Conservation (phyloP, 2,329 filamentous ascomycete species). For the Spiromastix sp. region DNA sequence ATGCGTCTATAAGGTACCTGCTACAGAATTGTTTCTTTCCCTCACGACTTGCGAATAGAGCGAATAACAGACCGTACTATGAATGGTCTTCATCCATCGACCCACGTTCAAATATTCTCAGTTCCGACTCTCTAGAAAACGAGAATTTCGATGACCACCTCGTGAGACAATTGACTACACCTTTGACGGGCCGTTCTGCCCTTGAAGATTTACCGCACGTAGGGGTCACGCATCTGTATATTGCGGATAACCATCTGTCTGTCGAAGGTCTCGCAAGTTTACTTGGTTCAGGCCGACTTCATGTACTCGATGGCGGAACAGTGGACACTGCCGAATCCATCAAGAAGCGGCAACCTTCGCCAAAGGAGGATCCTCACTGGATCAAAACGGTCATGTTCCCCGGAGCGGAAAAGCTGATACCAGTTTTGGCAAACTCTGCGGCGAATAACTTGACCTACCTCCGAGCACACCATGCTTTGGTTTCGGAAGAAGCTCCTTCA, state of each 20-base stretch:
- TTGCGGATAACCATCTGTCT: conserved; percentile 46
- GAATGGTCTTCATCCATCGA: conserved; percentile 14
- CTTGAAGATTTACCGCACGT: conserved; percentile 45
- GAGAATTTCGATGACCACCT: conserved; percentile 45
- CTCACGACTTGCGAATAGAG: not conserved
- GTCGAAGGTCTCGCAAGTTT: conserved; percentile 46
- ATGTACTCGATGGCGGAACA: conserved; percentile 46
- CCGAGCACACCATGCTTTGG: conserved; percentile 44
- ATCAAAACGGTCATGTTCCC: conserved; percentile 27
- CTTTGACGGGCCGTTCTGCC: conserved; percentile 42
- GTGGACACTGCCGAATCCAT: conserved; percentile 19
- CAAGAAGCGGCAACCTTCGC: conserved; percentile 6
- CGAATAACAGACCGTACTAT: conserved; percentile 3
- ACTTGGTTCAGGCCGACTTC: conserved; percentile 40
- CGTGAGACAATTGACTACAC: conserved; percentile 37
- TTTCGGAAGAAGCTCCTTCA: conserved; percentile 36
- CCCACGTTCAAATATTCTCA: conserved; percentile 25
- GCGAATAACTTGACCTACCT: conserved; percentile 42
- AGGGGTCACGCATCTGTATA: conserved; percentile 51
- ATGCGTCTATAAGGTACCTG: conserved; percentile 42
- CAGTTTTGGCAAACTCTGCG: conserved; percentile 38
- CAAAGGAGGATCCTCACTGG: conserved; percentile 12
- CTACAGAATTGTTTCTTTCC: conserved; percentile 41
- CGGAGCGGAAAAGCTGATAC: conserved; percentile 45
- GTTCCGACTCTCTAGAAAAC: conserved; percentile 29